Conservation (phyloP, 768 basidiomycete species). For the Phanerodontia chrysosporium region DNA sequence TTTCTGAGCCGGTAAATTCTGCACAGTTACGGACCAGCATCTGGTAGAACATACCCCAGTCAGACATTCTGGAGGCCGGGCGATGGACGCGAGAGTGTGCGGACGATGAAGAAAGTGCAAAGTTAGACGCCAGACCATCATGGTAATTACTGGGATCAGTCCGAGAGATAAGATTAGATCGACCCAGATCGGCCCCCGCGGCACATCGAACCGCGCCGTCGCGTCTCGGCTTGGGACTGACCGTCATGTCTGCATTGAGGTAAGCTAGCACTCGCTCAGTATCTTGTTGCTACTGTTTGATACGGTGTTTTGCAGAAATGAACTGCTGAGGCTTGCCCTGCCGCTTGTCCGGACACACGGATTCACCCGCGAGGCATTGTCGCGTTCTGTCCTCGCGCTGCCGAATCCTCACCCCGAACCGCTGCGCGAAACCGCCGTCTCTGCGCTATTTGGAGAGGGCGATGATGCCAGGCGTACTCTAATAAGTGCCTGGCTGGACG, state of each 20-base stretch:
- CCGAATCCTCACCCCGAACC: constrained; percentile 50
- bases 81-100: neutral
- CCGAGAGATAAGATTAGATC: neutral
- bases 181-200: neutral
- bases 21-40: neutral
- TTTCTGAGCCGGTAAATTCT: constrained; percentile 20
- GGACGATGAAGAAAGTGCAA: constrained; percentile 1
- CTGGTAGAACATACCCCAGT: constrained; percentile 37
- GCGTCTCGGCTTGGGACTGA: neutral
- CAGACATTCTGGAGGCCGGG: constrained; percentile 31
- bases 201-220: neutral
- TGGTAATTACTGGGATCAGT: constrained; percentile 1
- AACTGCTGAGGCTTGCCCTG: constrained; percentile 56
- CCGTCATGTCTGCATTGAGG: constrained; percentile 8
- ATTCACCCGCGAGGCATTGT: constrained; percentile 68
- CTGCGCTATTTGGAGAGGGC: constrained; percentile 69
- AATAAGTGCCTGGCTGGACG: constrained; percentile 70
- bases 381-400: constrained; percentile 57
- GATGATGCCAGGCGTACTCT: constrained; percentile 61
- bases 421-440: constrained; percentile 66
- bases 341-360: constrained; percentile 65
- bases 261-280: neutral
- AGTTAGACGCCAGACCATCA: neutral
- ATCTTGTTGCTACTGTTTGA: no score
- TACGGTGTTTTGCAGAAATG: constrained; percentile 14